Percentiles rank a stretch among this genome's conserved stretches.
These are phyloP conservation scores for Gyrodon tennesseensis DNA, from an alignment of 1,284 basidiomycete genomes.

Conservation along the genomic window DNA sequence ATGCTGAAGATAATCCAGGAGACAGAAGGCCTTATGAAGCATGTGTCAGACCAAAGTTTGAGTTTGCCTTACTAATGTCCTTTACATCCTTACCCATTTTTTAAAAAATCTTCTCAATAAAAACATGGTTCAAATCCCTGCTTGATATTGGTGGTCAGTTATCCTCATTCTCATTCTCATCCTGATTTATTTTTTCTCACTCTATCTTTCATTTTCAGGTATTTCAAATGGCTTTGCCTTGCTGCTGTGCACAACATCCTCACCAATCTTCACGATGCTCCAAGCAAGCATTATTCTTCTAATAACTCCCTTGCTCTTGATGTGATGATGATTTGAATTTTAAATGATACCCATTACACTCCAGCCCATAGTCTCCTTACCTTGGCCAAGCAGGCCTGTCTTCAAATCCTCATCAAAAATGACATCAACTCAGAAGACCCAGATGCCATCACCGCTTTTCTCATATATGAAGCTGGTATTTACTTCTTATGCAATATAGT, in stretches of 20 bases:
- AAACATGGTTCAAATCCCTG: constrained; percentile 13
- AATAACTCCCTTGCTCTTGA: constrained; percentile 8
- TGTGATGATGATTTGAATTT: constrained; percentile 18
- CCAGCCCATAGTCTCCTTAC: not conserved
- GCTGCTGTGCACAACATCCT: not conserved
- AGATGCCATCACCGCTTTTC: not conserved
- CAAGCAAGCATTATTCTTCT: not conserved
- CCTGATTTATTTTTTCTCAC: not conserved
- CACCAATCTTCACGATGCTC: not conserved
- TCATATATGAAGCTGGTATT: constrained; percentile 17
- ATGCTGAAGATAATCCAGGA: not conserved
- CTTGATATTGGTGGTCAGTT: constrained; percentile 20
- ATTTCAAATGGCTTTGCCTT: constrained; percentile 23
- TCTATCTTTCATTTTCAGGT: not conserved
- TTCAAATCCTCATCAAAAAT: fast-evolving
- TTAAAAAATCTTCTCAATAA: not conserved
- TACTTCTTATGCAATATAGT: constrained; percentile 13
- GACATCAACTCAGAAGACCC: constrained; percentile 1
- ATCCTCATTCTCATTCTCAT: not conserved
- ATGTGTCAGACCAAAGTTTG: constrained; percentile 15
- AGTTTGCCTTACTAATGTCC: not conserved
- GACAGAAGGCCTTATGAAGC: constrained; percentile 6
- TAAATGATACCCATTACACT: constrained; percentile 8
- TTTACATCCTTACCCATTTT: not conserved
- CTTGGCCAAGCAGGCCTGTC: constrained; percentile 8